Conservation (phyloP, 2,329 filamentous ascomycete genomes). For the Coniella vitis region DNA sequence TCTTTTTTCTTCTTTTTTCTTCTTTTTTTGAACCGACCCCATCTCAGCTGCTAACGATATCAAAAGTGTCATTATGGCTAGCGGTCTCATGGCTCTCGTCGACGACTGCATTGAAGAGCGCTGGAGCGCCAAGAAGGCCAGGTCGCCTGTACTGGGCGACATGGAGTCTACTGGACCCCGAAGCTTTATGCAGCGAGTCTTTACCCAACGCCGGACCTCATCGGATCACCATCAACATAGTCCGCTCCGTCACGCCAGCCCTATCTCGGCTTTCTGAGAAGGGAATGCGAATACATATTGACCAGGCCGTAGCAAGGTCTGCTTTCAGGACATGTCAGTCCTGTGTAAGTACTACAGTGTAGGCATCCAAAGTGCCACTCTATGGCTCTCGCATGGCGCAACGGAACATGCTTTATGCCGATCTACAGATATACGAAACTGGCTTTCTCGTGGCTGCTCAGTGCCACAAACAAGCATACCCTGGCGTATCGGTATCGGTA, state of each 20-base stretch:
- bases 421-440: not conserved
- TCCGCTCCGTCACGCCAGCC: slow-evolving; percentile 19
- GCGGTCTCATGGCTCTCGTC: slow-evolving; percentile 80
- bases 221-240: slow-evolving; percentile 17
- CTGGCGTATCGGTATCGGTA: not conserved
- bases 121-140: slow-evolving; percentile 51
- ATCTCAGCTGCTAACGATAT: slow-evolving; percentile 21
- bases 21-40: too few species aligned
- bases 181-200: slow-evolving; percentile 29
- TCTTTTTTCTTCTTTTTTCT: not conserved
- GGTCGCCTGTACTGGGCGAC: slow-evolving; percentile 29
- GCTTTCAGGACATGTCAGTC: too few species aligned
- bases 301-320: too few species aligned
- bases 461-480: slow-evolving; percentile 1
- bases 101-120: slow-evolving; percentile 84
- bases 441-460: not conserved
- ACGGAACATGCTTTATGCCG: not conserved
- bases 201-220: slow-evolving; percentile 24
- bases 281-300: not conserved
- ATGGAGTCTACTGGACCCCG: slow-evolving; percentile 31
- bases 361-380: not conserved
- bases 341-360: too few species aligned
- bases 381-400: not conserved
- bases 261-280: slow-evolving; percentile 19
- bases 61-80: slow-evolving; percentile 73